Evolutionary conservation across 192 early-diverging fungal genomes (phyloP).

Genomic region (Paraglomus occultum): DNA sequence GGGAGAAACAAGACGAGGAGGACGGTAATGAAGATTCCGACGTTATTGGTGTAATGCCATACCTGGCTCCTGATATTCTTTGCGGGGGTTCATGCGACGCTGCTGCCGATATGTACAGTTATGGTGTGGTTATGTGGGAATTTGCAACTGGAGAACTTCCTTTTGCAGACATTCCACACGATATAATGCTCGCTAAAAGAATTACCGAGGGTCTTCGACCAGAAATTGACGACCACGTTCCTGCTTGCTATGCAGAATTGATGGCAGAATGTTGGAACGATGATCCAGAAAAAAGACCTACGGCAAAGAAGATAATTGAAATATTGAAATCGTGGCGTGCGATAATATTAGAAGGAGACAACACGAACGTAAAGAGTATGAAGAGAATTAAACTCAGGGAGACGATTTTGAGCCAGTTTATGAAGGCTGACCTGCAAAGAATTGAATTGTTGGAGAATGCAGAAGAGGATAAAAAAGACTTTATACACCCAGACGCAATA

Average conservation of each 20-base stretch:
- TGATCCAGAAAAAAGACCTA: neutral
- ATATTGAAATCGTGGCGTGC: constrained; percentile 1
- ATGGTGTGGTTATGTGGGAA: constrained; percentile 45
- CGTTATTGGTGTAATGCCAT: constrained; percentile 37
- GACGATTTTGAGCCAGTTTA: too few relatives aligned
- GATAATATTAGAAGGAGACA: too few relatives aligned
- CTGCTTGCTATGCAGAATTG: neutral
- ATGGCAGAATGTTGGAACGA: neutral
- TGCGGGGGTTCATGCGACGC: constrained; percentile 31
- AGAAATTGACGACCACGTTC: neutral
- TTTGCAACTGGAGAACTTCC: constrained; percentile 37
- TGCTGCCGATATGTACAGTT: constrained; percentile 40
- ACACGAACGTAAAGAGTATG: too few relatives aligned
- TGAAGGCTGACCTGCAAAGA: too few relatives aligned
- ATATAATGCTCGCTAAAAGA: neutral
- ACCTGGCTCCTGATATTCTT: constrained; percentile 40
- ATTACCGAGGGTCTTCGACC: neutral
- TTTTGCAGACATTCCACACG: constrained; percentile 23
- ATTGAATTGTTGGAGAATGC: too few relatives aligned
- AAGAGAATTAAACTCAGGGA: too few relatives aligned
- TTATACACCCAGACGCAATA: too few relatives aligned
- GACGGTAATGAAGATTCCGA: neutral
- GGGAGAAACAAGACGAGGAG: too few relatives aligned
- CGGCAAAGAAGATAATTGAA: neutral
- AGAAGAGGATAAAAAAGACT: too few relatives aligned